Conservation (phyloP, 2,329 filamentous ascomycete genomes). For the Phialophora verrucosa region DNA sequence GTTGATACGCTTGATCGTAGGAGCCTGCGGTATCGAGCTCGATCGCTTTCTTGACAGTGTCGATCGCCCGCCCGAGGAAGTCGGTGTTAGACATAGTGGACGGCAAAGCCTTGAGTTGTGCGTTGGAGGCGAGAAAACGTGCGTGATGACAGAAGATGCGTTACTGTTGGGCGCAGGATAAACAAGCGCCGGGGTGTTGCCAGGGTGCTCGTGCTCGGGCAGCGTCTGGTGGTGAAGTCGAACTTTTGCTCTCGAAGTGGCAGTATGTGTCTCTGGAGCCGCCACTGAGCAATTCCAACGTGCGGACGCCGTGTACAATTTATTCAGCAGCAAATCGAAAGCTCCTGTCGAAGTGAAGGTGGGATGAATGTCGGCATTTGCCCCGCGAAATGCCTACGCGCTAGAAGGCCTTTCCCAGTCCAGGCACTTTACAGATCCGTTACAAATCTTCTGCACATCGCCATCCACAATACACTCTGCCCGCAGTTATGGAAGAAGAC, state of each 20-base stretch:
- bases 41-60: conserved; percentile 96
- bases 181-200: conserved; percentile 16
- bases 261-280: not conserved
- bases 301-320: not conserved
- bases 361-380: conserved; percentile 29
- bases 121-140: not conserved
- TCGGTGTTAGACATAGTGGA: conserved; percentile 88
- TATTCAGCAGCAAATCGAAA: not conserved
- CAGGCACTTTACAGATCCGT: conserved; percentile 19
- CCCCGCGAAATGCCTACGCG: conserved; percentile 29
- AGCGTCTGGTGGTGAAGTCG: not conserved
- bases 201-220: not conserved
- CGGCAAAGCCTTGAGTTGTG: not conserved
- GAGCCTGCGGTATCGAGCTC: conserved; percentile 93
- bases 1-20: conserved; percentile 95
- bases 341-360: conserved; percentile 13
- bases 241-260: not conserved
- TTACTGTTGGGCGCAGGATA: not conserved
- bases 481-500: conserved; percentile 50
- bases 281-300: not conserved
- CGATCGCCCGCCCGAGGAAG: conserved; percentile 95
- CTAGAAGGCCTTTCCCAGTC: conserved; percentile 21
- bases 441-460: conserved; percentile 25
- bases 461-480: not conserved
- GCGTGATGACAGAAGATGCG: not conserved